Conservation (phyloP, 1,284 basidiomycete species). For the Trichosporon coremiiforme region DNA sequence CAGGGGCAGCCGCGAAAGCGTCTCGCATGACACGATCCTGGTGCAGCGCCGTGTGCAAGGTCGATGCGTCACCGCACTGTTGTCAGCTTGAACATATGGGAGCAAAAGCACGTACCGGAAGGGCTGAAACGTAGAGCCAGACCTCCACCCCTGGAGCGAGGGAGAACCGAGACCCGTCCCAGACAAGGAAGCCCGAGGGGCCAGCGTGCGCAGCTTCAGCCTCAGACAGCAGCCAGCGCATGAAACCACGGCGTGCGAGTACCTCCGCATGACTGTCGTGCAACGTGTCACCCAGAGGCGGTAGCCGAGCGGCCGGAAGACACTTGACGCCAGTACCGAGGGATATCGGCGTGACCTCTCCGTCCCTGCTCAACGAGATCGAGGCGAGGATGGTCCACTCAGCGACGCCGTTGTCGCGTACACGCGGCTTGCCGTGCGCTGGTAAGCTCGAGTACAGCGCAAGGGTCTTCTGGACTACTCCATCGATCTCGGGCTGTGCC, state of each 20-base stretch:
- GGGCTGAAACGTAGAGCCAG: conserved; percentile 79
- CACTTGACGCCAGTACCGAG: conserved; percentile 86
- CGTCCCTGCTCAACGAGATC: conserved; percentile 35
- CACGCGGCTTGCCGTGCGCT: conserved; percentile 49
- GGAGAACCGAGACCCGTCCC: conserved; percentile 54
- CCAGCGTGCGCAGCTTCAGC: conserved; percentile 52
- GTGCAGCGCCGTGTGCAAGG: conserved; percentile 67
- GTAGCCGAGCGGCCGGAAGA: conserved; percentile 67
- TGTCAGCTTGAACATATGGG: conserved; percentile 14
- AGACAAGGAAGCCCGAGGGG: conserved; percentile 29
- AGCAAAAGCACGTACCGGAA: conserved; percentile 69
- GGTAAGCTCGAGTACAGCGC: conserved; percentile 45
- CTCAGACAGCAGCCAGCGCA: conserved; percentile 80
- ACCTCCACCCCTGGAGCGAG: conserved; percentile 63
- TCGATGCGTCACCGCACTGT: conserved; percentile 88
- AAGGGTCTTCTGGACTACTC: conserved; percentile 21
- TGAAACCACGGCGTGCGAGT: conserved; percentile 74
- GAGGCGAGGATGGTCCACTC: conserved; percentile 58
- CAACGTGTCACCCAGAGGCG: conserved; percentile 72
- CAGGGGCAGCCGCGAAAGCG: conserved; percentile 49
- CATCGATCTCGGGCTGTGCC: conserved; percentile 1
- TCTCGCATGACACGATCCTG: conserved; percentile 70
- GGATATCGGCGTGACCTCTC: conserved; percentile 63
- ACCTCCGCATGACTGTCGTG: conserved; percentile 92
- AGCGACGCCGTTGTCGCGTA: conserved; percentile 47